Percentiles rank a stretch among this genome's conserved stretches.
These are phyloP conservation scores for Pseudocercospora eumusae DNA, from an alignment of 2,329 filamentous ascomycete species.

Conservation along the genomic window DNA sequence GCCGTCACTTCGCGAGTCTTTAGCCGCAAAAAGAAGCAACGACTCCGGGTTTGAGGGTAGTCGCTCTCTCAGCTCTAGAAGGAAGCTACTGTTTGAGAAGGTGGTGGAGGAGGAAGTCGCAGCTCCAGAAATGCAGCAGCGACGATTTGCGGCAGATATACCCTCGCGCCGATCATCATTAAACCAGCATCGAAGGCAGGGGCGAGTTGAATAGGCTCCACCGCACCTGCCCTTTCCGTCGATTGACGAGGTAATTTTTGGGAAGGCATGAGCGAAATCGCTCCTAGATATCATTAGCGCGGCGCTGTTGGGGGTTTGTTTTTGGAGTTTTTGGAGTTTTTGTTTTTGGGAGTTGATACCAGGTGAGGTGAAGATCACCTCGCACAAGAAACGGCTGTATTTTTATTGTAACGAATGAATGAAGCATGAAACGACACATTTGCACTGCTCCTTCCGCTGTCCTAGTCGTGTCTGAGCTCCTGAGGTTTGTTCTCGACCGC, in stretches of 20 bases:
- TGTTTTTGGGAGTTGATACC: conserved; percentile 1
- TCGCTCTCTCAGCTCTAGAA: conserved; percentile 3
- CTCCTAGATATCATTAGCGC: background rate
- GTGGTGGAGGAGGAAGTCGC: conserved; percentile 17
- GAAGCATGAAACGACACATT: background rate
- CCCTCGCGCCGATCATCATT: background rate
- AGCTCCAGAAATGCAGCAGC: conserved; percentile 8
- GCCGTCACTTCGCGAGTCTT: conserved; percentile 20
- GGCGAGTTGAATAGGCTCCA: background rate
- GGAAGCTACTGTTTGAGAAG: background rate
- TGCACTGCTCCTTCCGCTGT: background rate
- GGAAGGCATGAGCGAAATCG: background rate
- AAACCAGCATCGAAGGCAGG: background rate
- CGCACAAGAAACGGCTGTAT: background rate
- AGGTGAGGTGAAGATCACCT: background rate
- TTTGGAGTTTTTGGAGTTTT: background rate
- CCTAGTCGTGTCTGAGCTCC: background rate
- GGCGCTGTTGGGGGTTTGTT: background rate
- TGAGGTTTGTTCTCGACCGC: background rate
- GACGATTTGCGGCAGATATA: background rate
- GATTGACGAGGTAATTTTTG: background rate
- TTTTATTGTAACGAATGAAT: conserved; percentile 5
- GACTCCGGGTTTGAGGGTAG: conserved; percentile 8
- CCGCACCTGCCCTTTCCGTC: background rate
- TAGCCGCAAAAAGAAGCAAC: conserved; percentile 11